Evolutionary conservation across 2,329 filamentous ascomycete genomes (phyloP), one percentile per base, ranked within the genome.

Genomic region (Ceratocystis albifundus): DNA sequence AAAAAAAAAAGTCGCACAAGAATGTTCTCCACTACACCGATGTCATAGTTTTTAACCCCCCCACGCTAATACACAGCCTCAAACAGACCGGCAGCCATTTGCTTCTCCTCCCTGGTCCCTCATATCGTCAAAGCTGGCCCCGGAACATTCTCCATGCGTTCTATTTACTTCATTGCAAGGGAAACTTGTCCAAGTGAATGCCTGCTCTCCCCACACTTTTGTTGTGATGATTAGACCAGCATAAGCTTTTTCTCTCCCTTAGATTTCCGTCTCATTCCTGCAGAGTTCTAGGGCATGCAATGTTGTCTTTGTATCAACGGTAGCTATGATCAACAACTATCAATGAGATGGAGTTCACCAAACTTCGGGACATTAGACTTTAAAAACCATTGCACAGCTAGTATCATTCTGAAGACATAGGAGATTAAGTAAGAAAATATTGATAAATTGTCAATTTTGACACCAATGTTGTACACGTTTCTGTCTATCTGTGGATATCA

Each of bases 401-500:
- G 36, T 10, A 41, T 41, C 36, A 4, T 41, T 15, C 36, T 41
- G 20, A 22, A 22, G 17, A 6, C 48, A 53, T 53, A 28, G 6
- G 28, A 53, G 28, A 28, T 28, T n/a, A 62, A 62, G n/a, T 22
- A 62, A 45, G 44, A 62, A 57, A 59, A 59, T 59, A 59, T 32
- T 59, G 28, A 36, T 50, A 46, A 46, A 32, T 48, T 64, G 62
- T 64, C 62, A 22, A 53, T 59, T n/a, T 30, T 59, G 61, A 65
- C 32, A 66, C 50, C 61, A 61, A 66, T 66, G 65, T 66, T 66
- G 64, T 68, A 68, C 67, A 67, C 61, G 65, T 68, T 67, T 68
- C 66, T 67, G 62, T 65, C 65, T 67, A 67, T 66, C 65, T 66
- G 57, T 61, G 67, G 63, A 67, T 67, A 67, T 68, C 65, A 66